Evolutionary conservation across 345 rosid genomes (phyloP).

Genomic region (Nasturtium officinale): DNA sequence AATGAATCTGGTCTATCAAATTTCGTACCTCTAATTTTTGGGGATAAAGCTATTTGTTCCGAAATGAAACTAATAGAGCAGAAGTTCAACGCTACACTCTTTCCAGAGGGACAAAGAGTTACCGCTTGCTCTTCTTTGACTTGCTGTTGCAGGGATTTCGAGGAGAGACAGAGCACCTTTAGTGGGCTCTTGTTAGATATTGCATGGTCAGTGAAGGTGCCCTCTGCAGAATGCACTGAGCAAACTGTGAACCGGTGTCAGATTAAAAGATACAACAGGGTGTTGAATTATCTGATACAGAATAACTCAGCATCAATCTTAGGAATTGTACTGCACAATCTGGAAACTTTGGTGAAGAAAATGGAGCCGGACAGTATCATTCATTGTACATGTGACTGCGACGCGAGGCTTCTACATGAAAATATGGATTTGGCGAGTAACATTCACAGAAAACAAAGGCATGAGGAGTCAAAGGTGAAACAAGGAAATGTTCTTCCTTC

Average conservation of each 20-base stretch:
- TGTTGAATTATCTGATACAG: conserved; percentile 61
- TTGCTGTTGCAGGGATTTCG: conserved; percentile 51
- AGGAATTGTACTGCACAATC: conserved; percentile 56
- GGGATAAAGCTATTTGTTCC: conserved; percentile 68
- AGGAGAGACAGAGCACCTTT: conserved; percentile 50
- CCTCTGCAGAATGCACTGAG: conserved; percentile 55
- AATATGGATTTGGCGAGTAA: conserved; percentile 53
- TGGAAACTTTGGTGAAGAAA: conserved; percentile 53
- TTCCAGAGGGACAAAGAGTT: conserved; percentile 43
- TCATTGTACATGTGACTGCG: conserved; percentile 47
- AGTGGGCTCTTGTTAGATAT: conserved; percentile 76
- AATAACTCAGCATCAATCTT: conserved; percentile 57
- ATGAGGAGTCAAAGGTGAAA: conserved; percentile 22
- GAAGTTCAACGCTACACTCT: conserved; percentile 53
- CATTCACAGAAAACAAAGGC: conserved; percentile 40
- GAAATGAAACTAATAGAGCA: conserved; percentile 74
- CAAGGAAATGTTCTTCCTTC: conserved; percentile 37
- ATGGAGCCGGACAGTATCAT: conserved; percentile 37
- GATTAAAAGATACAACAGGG: conserved; percentile 63
- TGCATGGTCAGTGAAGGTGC: conserved; percentile 83
- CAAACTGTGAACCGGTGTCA: conserved; percentile 50
- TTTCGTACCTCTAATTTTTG: conserved; percentile 80
- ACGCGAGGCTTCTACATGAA: conserved; percentile 48
- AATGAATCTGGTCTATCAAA: conserved; percentile 87
- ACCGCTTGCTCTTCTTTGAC: conserved; percentile 32